These are phyloP conservation scores for Penicillium hordei DNA, from an alignment of 2,329 filamentous ascomycete species.

Conservation along the genomic window DNA sequence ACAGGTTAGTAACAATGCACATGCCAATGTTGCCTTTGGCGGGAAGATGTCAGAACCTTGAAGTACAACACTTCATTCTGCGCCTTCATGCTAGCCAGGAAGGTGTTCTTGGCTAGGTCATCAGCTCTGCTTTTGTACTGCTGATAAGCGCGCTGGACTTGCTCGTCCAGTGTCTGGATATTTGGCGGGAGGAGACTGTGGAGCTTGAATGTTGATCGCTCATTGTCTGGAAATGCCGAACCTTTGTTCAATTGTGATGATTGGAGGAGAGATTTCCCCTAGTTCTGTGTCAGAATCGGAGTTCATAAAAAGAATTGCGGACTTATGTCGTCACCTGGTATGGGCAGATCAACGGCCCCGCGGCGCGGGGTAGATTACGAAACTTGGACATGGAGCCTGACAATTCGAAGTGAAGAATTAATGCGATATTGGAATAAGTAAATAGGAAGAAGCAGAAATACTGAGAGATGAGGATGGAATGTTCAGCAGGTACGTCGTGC, in stretches of 20 bases:
- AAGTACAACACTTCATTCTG: conserved; percentile 85
- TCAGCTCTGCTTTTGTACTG: conserved; percentile 67
- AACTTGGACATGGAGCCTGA: conserved; percentile 8
- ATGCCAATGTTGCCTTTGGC: neutral
- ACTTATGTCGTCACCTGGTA: neutral
- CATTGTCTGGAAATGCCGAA: conserved; percentile 69
- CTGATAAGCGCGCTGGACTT: conserved; percentile 73
- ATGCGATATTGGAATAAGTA: neutral
- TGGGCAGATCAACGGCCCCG: neutral
- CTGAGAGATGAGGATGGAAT: neutral
- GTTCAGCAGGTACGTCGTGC: neutral
- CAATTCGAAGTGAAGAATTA: neutral
- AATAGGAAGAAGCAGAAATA: neutral
- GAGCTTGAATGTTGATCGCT: conserved; percentile 69
- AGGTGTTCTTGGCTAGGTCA: conserved; percentile 80
- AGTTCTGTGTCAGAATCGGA: conserved; percentile 25
- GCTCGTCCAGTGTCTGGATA: conserved; percentile 73
- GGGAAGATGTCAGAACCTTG: conserved; percentile 50
- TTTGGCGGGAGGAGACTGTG: conserved; percentile 70
- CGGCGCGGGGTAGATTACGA: neutral
- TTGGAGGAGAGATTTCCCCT: conserved; percentile 53
- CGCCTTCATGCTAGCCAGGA: conserved; percentile 79
- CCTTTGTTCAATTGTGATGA: conserved; percentile 78
- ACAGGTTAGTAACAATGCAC: neutral
- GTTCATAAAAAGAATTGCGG: conserved; percentile 29